These are phyloP conservation scores for Diaporthe vaccinii DNA, from an alignment of 2,329 filamentous ascomycete species.

Conservation along the genomic window DNA sequence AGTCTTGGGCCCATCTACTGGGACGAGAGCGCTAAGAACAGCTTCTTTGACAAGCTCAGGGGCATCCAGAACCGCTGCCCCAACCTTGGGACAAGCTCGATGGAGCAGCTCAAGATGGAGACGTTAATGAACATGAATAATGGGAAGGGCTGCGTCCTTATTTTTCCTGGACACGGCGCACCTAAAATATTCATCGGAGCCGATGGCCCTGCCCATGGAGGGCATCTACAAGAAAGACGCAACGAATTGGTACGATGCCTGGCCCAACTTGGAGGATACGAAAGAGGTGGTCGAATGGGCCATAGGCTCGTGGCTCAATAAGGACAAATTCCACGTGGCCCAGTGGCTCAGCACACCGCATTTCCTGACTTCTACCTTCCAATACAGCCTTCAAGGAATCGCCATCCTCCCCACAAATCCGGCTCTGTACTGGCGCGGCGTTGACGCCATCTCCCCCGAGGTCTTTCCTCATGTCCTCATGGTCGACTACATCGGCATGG, in stretches of 20 bases:
- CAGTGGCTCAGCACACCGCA: not conserved
- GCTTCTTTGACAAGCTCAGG: not conserved
- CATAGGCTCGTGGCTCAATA: not conserved
- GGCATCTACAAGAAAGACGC: not conserved
- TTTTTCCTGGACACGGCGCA: not conserved
- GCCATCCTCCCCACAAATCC: not conserved
- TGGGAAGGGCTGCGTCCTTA: not conserved
- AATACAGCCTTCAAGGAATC: not conserved
- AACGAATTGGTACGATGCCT: not conserved
- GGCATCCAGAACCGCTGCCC: not conserved
- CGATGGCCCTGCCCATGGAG: not conserved
- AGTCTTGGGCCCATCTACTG: not conserved
- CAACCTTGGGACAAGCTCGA: not conserved
- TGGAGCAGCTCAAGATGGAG: not conserved
- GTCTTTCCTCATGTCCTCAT: conserved; percentile 40
- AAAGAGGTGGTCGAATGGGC: not conserved
- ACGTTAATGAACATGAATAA: not conserved
- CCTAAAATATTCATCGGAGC: not conserved
- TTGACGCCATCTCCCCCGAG: conserved; percentile 47
- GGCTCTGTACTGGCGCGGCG: not conserved
- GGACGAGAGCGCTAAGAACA: not conserved
- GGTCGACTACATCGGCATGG: conserved; percentile 50
- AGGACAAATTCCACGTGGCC: not conserved
- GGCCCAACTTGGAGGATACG: not conserved
- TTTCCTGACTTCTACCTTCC: conserved; percentile 54